Evolutionary conservation across 305 asterid species (phyloP), one percentile per base, ranked within the genome.

Genomic region (Rubia peregrina): DNA sequence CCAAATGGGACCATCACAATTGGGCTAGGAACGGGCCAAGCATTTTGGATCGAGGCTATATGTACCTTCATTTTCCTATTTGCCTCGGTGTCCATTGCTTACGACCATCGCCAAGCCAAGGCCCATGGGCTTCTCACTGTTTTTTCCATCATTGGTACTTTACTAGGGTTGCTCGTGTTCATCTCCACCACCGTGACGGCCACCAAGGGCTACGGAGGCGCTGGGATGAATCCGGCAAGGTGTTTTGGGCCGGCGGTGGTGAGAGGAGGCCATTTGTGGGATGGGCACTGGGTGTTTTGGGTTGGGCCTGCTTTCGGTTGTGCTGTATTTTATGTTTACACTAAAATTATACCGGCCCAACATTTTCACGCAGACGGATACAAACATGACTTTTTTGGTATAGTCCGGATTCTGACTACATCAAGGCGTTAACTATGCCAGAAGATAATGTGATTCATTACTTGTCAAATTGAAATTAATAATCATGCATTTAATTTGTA

Each of bases 231-330:
- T 67, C 97, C 97, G 11, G 95, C 93, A 0, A 69, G 93, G 80
- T 90, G 97, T 76, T 63, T 90, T 0, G 97, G 97, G 17, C 78
- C 97, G 0, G 93, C 93, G 12, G 40, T 87, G 1, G 95, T 90
- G 8, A 80, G 93, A 61, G 95, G 93, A 11, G 95, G 95, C 1
- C 93, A 88, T 56, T 78, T 90, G 5, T 87, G 95, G 97, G 75
- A 86, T 40, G 90, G 87, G 7, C 95, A 90, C 60, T 90, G 97
- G 97, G 80, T 90, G 14, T 88, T 88, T 51, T 90, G 97, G 97
- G 90, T 61, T n/a, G 95, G 93, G 30, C 97, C 97, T 0, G 69
- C 72, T 0, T 73, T 84, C 9, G 85, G 88, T 22, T 85, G 93
- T 38, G 26, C 84, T 22, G 87, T 69, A 3, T 90, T 90, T 26